These are phyloP conservation scores for Lentinula raphanica DNA, from an alignment of 768 basidiomycete genomes.

Conservation along the genomic window DNA sequence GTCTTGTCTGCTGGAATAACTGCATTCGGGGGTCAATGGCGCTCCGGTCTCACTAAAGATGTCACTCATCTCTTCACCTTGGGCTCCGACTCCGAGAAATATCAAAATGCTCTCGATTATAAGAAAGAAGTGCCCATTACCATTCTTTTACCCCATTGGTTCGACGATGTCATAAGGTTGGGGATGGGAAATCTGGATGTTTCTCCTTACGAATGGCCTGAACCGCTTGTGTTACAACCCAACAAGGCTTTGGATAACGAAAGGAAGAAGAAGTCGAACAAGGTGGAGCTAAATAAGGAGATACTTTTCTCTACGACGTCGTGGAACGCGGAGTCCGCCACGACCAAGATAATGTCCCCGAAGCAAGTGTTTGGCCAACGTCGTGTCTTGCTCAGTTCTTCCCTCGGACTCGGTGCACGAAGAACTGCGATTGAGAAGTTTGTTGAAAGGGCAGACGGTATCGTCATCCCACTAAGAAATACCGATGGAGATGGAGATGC, in stretches of 20 bases:
- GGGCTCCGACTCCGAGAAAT: slow-evolving; percentile 44
- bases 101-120: slow-evolving; percentile 50
- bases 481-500: slow-evolving; percentile 21
- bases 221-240: slow-evolving; percentile 46
- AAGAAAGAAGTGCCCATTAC: slow-evolving; percentile 47
- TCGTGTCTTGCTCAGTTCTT: slow-evolving; percentile 55
- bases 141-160: slow-evolving; percentile 88
- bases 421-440: slow-evolving; percentile 52
- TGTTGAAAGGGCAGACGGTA: slow-evolving; percentile 58
- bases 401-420: slow-evolving; percentile 49
- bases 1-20: slow-evolving; percentile 68
- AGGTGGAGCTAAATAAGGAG: slow-evolving; percentile 25
- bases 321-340: slow-evolving; percentile 16
- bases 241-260: slow-evolving; percentile 15
- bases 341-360: slow-evolving; percentile 7
- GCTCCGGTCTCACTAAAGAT: slow-evolving; percentile 70
- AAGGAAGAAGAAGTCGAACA: slow-evolving; percentile 25
- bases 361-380: slow-evolving; percentile 52
- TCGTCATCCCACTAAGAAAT: slow-evolving; percentile 27
- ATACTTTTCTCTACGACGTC: slow-evolving; percentile 28
- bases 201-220: slow-evolving; percentile 65
- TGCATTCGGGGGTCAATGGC: slow-evolving; percentile 79
- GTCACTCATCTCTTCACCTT: slow-evolving; percentile 83
- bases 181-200: slow-evolving; percentile 47
- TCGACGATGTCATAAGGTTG: slow-evolving; percentile 70